Evolutionary conservation across 1,284 basidiomycete genomes (phyloP), one percentile per base, ranked within the genome.

Genomic region (Leccinum subfulvum): DNA sequence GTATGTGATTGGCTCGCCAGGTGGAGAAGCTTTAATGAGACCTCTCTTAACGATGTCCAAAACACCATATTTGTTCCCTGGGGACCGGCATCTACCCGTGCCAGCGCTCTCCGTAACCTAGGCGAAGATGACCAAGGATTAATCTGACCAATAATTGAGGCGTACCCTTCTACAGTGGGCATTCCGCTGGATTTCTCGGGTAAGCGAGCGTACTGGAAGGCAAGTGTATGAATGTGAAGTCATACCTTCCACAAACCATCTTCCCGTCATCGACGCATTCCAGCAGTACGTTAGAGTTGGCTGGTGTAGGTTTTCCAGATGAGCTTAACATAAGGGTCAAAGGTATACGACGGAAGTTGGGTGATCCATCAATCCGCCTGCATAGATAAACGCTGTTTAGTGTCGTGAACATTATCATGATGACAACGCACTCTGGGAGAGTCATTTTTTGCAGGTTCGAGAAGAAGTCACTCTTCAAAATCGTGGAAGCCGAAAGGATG

Each of bases 391-490:
- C 3, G 13, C 49, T 10, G 5, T 51, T 65, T 56, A 64, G 62
- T 8, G 28, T 54, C 51, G 55, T 30, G 21, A n/a, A 14, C 18
- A 47, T 55, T 44, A 10, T n/a, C 13, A 59, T 1, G 4, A 49
- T 39, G 13, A 58, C 33, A 37, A 80, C 89, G 60, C 68, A 95
- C 90, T 97, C 96, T 0, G 94, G 92, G 4, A 98, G 79, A 11
- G 92, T 92, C 88, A 97, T 94, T 79, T 97, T 97, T 78, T 98
- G 96, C 56, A 98, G 74, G 67, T 94, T 94, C 2, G 88, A 89
- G 84, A 98, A 98, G 80, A 98, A 96, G 76, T 98, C 96, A 62
- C 93, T 96, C 80, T 99, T 99, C 72, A 99, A 82, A 71, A 99
- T 98, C 1, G 95, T 97, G 13, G 90, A 94, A 0, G 93, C 91